Evolutionary conservation across 2,329 filamentous ascomycete genomes (phyloP).

Genomic region (Aureobasidium mangrovei): DNA sequence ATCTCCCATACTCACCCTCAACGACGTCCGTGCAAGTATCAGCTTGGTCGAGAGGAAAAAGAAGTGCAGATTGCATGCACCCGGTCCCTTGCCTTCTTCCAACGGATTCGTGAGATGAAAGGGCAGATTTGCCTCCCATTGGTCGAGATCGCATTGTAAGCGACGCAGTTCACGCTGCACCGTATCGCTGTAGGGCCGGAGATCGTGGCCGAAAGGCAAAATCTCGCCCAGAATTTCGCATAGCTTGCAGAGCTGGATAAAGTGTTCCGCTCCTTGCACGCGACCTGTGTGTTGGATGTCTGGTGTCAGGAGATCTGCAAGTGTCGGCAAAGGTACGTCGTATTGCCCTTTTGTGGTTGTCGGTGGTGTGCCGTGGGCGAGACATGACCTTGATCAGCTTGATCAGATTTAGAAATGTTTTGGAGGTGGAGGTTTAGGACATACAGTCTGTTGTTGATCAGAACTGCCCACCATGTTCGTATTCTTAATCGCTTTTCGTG

Average conservation of each 20-base stretch:
- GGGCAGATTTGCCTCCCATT: conserved; percentile 5
- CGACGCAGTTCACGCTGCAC: not conserved
- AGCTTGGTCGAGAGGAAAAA: conserved; percentile 33
- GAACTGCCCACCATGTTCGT: conserved; percentile 48
- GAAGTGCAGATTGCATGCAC: conserved; percentile 32
- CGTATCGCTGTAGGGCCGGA: not conserved
- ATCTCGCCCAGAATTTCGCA: conserved; percentile 3
- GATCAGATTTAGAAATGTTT: not conserved
- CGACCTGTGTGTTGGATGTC: not conserved
- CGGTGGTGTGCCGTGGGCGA: conserved; percentile 48
- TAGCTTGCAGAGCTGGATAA: conserved; percentile 5
- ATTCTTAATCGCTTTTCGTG: conserved; percentile 45
- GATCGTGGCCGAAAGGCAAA: not conserved
- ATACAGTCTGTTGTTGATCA: conserved; percentile 40
- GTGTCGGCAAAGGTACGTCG: conserved; percentile 46
- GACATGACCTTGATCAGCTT: conserved; percentile 36
- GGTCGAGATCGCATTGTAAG: conserved; percentile 4
- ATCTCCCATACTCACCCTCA: not conserved
- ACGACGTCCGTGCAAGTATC: conserved; percentile 21
- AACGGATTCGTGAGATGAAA: not conserved
- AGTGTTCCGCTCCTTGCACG: conserved; percentile 1
- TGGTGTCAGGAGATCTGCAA: not conserved
- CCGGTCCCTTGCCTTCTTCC: conserved; percentile 15
- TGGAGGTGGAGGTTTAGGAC: not conserved
- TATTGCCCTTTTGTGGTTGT: conserved; percentile 46